Base-by-base conservation (phyloP, 805 yeast species). In the Crinitomyces ghanaensis region DNA sequence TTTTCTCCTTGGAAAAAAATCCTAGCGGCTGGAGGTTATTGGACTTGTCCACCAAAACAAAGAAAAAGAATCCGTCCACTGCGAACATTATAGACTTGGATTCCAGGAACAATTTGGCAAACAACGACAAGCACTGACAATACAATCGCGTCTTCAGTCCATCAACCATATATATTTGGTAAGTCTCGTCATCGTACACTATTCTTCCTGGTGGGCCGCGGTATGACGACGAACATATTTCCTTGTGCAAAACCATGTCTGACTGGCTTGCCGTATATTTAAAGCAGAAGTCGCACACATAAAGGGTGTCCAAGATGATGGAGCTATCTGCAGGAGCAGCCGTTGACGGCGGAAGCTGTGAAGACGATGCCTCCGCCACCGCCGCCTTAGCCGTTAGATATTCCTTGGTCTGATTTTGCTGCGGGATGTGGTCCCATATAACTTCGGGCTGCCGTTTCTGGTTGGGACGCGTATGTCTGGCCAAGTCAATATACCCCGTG, bases 101-200 rank as follows among this genome's bases (percentile, higher is more conserved):
- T 41, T 85, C 95, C 6, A 91, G 65, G 48, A 83, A 91, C 24
- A 91, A 67, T 56, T 86, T 84, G 1, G 93, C 91, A 53, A 88
- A 77, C 5, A 91, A 62, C 39, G 88, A 75, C 38, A 91, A 55
- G 44, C 82, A 76, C 52, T 88, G 97, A 42, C 94, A 74, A 43
- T 76, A 84, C 17, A 84, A 54, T 35, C 65, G 40, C n/a, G 37
- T 72, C 26, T 68, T 63, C 6, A 64, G 60, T 1, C 94, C 94
- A 44, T 72, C 70, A 2, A 88, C 72, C 42, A 72, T 71, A 34
- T 81, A 56, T 21, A 88, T 80, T 4, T 71, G 60, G 35, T 64
- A 60, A 4, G 60, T 46, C 1, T 64, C 69, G 41, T 77, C 81
- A 26, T 67, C 63, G 51, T 83, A 88, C 42, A 78, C 72, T 13